Evolutionary conservation across 805 yeast species (phyloP), one percentile per base, ranked within the genome.

Genomic region (Kuraishia piskuri): DNA sequence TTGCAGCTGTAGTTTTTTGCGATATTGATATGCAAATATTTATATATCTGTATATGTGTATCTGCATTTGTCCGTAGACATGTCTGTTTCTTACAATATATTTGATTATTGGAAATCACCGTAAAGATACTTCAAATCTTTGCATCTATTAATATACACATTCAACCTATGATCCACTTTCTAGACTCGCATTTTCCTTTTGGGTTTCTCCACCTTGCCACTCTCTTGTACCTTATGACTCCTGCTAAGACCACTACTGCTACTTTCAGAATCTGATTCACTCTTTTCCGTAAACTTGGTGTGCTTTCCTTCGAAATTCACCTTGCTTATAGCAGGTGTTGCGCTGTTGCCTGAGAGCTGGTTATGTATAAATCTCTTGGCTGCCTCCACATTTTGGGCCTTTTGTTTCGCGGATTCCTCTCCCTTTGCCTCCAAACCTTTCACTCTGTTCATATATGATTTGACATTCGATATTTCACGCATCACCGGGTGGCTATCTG

Each of bases 391-490:
- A 44, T 71, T 70, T 6, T 22, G 19, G 9, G 50, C 47, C 19
- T 53, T 51, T 20, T 51, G 53, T 8, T 47, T 57, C 4, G 60
- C 61, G 21, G 65, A 60, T n/a, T 65, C 55, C 46, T 66, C 53
- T 55, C 56, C 48, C 58, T 58, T 55, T 6, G 55, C 56, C 21
- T 70, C 71, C 4, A 74, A 64, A 2, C 63, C 70, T 58, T 80
- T 80, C 40, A 79, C 74, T 61, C 82, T 75, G 44, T 75, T 75
- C 82, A 86, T 84, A 58, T 84, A 86, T n/a, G 73, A 62, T 63
- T 85, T 86, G 46, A 88, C 84, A 56, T 90, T 72, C 7, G 71
- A 74, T 52, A 88, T 69, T 61, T 87, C 95, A 26, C 69, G 69
- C 83, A 84, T 81, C 21, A 90, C 78, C 1, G 85, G 83, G 58